phyloP scores from a whole-genome alignment of 371 early-diverging fungal genomes.

The Lichtheimia corymbifera region DNA sequence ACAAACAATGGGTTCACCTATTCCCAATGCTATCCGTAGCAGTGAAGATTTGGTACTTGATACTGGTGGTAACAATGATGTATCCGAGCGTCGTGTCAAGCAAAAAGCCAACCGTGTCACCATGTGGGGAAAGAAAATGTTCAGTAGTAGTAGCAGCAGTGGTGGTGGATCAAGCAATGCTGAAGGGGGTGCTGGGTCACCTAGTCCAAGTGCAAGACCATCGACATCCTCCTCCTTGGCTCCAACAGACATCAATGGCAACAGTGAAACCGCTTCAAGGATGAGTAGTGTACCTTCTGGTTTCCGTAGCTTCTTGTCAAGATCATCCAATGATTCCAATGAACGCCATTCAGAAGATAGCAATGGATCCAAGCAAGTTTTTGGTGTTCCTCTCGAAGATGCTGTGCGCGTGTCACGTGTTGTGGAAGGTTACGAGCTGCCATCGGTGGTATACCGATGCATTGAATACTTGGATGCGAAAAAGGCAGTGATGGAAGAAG shows the following conservation, averaged over 20 bases:
- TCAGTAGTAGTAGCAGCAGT: conserved; percentile 23
- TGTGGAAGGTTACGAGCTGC: conserved; percentile 77
- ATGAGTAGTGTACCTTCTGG: conserved; percentile 14
- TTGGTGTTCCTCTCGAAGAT: conserved; percentile 72
- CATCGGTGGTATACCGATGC: conserved; percentile 91
- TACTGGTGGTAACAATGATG: not conserved
- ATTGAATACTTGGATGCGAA: conserved; percentile 93
- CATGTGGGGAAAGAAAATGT: conserved; percentile 54
- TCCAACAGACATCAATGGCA: no score
- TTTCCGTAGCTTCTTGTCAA: conserved; percentile 26
- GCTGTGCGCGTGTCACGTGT: conserved; percentile 64
- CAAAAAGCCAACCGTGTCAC: conserved; percentile 53
- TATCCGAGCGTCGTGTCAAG: conserved; percentile 32
- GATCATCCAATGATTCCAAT: conserved; percentile 19
- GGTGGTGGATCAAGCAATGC: not conserved
- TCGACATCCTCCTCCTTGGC: not conserved
- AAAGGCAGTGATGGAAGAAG: conserved; percentile 85
- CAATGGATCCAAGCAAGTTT: conserved; percentile 52
- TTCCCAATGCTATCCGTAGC: conserved; percentile 13
- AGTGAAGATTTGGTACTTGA: conserved; percentile 17
- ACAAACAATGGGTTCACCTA: conserved; percentile 10
- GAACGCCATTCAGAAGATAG: conserved; percentile 6
- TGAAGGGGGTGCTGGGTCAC: not conserved
- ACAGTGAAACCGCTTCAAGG: not conserved
- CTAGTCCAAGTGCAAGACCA: not conserved